Conservation (phyloP, 495 filamentous ascomycete species). For the Amorphotheca resinae region DNA sequence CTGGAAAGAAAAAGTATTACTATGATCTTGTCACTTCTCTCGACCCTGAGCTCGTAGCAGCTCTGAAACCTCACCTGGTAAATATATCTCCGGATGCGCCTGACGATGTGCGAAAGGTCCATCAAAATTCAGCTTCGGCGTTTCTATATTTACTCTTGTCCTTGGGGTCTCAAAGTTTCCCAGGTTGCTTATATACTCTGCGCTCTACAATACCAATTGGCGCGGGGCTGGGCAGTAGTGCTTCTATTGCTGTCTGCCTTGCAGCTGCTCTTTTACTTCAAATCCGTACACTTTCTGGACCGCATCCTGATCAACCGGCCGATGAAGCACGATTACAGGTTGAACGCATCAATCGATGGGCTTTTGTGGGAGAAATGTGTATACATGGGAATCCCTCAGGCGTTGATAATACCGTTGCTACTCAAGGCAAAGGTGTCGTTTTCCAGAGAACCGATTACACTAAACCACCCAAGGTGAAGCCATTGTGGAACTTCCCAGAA, state of each 20-base stretch:
- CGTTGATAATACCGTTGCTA: constrained; percentile 94
- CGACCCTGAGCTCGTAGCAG: constrained; percentile 65
- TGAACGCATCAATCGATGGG: constrained; percentile 94
- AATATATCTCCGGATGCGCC: constrained; percentile 51
- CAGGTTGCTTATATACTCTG: constrained; percentile 76
- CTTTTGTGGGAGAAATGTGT: constrained; percentile 91
- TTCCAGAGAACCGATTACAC: constrained; percentile 71
- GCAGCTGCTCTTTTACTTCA: constrained; percentile 77
- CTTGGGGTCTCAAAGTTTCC: constrained; percentile 63
- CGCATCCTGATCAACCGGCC: constrained; percentile 75
- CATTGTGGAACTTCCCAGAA: constrained; percentile 75
- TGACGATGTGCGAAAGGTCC: constrained; percentile 59
- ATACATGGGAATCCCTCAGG: constrained; percentile 95
- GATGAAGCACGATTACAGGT: constrained; percentile 73
- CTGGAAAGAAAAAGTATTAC: constrained; percentile 83
- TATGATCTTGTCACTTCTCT: constrained; percentile 77
- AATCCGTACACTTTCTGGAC: constrained; percentile 72
- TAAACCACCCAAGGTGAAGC: constrained; percentile 63
- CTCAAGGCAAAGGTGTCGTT: constrained; percentile 82
- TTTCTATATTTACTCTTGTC: constrained; percentile 93
- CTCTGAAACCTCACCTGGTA: constrained; percentile 63
- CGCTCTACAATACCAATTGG: constrained; percentile 90
- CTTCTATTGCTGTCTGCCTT: constrained; percentile 84
- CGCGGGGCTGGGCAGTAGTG: constrained; percentile 85
- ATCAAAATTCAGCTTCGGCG: constrained; percentile 61